These are phyloP conservation scores for Aspergillus ustus DNA, from an alignment of 2,329 filamentous ascomycete genomes.

Conservation along the genomic window DNA sequence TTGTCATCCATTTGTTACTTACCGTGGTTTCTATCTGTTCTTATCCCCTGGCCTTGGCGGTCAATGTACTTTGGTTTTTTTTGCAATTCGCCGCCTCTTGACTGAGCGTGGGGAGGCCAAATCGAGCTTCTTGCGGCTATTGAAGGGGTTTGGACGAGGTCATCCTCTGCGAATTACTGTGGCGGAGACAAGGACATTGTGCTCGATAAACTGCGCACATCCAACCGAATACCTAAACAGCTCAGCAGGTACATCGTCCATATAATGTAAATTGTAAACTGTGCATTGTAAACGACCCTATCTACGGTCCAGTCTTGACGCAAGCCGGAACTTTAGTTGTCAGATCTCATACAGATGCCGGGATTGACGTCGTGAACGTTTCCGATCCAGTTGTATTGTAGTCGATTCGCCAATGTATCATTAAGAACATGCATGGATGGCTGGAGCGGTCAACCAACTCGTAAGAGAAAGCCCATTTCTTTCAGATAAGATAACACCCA, in stretches of 20 bases:
- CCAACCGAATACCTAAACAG: background rate
- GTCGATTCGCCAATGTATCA: slow-evolving; percentile 7
- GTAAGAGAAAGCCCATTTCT: background rate
- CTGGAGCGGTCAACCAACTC: background rate
- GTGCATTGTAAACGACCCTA: too few species aligned
- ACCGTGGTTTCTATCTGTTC: slow-evolving; percentile 8
- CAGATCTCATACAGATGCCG: background rate
- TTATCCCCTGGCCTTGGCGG: background rate
- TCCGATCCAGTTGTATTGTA: background rate
- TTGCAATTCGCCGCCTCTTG: background rate
- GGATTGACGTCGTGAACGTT: background rate
- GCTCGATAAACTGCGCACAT: background rate
- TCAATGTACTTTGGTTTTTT: slow-evolving; percentile 5
- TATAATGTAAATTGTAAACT: background rate
- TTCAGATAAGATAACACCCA: background rate
- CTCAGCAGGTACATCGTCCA: background rate
- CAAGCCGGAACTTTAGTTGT: background rate
- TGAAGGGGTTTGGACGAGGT: background rate
- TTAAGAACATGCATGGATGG: background rate
- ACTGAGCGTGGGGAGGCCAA: too few species aligned
- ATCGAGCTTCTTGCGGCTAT: background rate
- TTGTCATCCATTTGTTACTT: background rate
- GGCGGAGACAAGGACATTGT: background rate
- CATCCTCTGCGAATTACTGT: background rate
- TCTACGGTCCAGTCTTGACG: background rate